Base-by-base conservation (phyloP, 2,329 filamentous ascomycete genomes). In the Beauveria sp. region DNA sequence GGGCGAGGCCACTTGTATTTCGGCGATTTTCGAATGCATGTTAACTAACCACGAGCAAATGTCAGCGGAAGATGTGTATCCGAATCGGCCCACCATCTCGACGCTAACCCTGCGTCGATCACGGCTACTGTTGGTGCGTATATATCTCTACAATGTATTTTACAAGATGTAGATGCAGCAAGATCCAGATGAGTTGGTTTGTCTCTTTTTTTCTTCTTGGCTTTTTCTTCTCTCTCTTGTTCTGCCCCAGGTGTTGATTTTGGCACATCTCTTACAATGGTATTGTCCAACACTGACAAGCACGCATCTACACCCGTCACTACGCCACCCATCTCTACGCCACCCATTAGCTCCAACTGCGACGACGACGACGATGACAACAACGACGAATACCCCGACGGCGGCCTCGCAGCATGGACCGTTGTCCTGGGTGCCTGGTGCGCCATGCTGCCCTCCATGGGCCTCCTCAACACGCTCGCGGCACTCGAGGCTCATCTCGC, bases 391-490 rank as follows among this genome's bases (percentile, higher is more conserved):
- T 90, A 90, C 67, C 88, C 88, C 0, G 89, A 91, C 75, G 88
- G 88, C 26, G 88, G 89, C 2, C 70, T 78, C 9, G 72, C 81
- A 66, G 87, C 86, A 62, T 91, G 88, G 86, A 74, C 86, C 5
- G 87, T 90, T n/a, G 86, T 91, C 1, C 71, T 89, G 5, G 88
- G 88, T 24, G 84, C 83, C 5, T 91, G 89, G 73, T 82, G 81
- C 63, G 85, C 84, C 12, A 83, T 90, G 69, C 75, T 86, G 63
- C 82, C 85, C 3, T 79, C 81, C 2, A 84, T 91, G 63, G 88
- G 88, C 0, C 78, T 89, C 53, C 81, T 90, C 74, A 88, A 88
- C 70, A 83, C 81, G 58, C 75, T 88, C 24, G 87, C 86, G 2
- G 84, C 86, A 0, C 84, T 89, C 70, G 83, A 90, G 70, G 80